Conservation (phyloP, 495 filamentous ascomycete species). For the Penicillium diatomitis region DNA sequence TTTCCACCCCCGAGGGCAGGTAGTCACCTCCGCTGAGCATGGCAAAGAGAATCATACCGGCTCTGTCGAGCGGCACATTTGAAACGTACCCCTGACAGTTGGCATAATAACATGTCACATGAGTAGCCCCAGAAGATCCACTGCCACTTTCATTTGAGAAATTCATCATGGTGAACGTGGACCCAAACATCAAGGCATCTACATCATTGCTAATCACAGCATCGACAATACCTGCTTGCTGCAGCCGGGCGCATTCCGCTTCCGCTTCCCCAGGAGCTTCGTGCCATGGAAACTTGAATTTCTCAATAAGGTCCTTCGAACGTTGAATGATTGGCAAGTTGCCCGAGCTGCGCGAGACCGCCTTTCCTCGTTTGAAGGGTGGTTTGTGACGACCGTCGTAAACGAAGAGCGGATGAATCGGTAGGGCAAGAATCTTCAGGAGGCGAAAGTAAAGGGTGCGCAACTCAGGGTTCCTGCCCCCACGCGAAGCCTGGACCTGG, state of each 20-base stretch:
- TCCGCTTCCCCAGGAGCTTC: constrained; percentile 93
- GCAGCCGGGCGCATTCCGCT: constrained; percentile 86
- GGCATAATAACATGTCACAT: constrained; percentile 71
- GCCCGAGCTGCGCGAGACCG: constrained; percentile 30
- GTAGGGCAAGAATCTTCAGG: constrained; percentile 66
- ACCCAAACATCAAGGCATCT: constrained; percentile 97
- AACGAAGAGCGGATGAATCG: constrained; percentile 85
- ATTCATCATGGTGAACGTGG: constrained; percentile 64
- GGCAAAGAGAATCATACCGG: constrained; percentile 91
- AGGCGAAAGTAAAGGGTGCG: constrained; percentile 91
- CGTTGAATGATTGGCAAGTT: constrained; percentile 44
- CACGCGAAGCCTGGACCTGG: constrained; percentile 76
- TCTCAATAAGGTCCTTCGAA: constrained; percentile 68
- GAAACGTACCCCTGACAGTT: constrained; percentile 19
- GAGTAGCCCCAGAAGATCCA: constrained; percentile 62
- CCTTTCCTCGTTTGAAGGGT: constrained; percentile 73
- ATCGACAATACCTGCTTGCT: constrained; percentile 79
- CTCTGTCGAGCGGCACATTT: constrained; percentile 55
- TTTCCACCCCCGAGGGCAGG: constrained; percentile 75
- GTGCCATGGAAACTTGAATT: constrained; percentile 79
- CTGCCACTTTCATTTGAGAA: constrained; percentile 67
- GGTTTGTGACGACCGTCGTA: constrained; percentile 92
- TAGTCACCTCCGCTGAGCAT: constrained; percentile 97
- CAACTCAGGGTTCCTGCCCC: constrained; percentile 83
- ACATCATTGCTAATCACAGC: constrained; percentile 96